phyloP scores from a whole-genome alignment of 1,284 basidiomycete genomes.

The Coniophora puteana region DNA sequence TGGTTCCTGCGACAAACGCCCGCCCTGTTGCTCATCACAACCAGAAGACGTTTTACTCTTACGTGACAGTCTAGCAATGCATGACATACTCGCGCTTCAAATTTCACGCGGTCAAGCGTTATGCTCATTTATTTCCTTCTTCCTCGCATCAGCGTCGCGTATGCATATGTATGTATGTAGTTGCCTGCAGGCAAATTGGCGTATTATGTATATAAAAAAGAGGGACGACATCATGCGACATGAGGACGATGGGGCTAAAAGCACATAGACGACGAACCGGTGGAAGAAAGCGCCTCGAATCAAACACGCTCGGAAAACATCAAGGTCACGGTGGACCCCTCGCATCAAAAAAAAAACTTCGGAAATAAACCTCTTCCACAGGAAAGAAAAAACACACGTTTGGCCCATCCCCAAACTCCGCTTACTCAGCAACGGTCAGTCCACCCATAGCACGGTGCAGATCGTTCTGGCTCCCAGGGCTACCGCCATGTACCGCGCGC shows the following conservation, averaged over 20 bases:
- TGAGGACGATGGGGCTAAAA: conserved; percentile 11
- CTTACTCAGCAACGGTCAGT: conserved; percentile 67
- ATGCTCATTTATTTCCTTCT: no score
- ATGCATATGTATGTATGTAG: conserved; percentile 21
- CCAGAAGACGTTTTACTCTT: no score
- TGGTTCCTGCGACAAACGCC: no score
- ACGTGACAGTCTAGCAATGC: no score
- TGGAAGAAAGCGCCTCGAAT: conserved; percentile 15
- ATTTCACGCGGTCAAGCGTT: no score
- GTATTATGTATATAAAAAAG: conserved; percentile 21
- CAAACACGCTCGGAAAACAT: conserved; percentile 15
- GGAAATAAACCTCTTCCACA: conserved; percentile 9
- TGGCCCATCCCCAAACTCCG: conserved; percentile 5
- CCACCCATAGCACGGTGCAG: conserved; percentile 77
- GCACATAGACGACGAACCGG: conserved; percentile 10
- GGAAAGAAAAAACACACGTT: not conserved
- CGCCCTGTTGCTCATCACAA: no score
- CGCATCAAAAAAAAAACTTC: conserved; percentile 11
- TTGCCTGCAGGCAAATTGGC: conserved; percentile 14
- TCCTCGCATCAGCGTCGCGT: no score
- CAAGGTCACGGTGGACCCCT: conserved; percentile 18
- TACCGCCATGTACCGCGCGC: conserved; percentile 41
- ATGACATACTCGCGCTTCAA: no score
- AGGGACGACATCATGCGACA: conserved; percentile 24
- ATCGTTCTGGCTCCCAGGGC: conserved; percentile 32